Base-by-base conservation (phyloP, 305 asterid genomes). In the Striga hermonthica region DNA sequence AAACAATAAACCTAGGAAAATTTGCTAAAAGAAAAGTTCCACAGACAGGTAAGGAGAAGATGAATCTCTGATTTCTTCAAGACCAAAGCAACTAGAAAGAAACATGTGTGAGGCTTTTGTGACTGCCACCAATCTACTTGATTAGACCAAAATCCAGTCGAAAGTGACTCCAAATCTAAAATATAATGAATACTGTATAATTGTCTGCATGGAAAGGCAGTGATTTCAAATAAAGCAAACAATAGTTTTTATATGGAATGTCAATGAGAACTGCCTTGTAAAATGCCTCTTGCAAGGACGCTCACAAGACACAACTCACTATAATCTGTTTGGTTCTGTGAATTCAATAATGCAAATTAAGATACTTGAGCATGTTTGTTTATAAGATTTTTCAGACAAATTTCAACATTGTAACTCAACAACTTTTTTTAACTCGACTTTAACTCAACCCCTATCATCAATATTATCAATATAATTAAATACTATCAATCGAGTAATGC, bases 241-340 rank as follows among this genome's bases (percentile, higher is more conserved):
- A 49, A 12, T 64, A 8, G 64, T 47, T 1, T 44, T 59, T 16
- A 47, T 54, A 72, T 9, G 13, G 41, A 64, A 58, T 31, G 57
- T 6, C 31, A 71, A 16, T 55, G 40, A 61, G 66, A 38, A 14
- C 36, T 13, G 57, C 65, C 58, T 71, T 50, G 56, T 6, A 10
- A 5, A 52, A 15, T 22, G 31, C 31, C 31, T 22, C 31, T 22
- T 22, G 31, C 57, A 11, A 52, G 14, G 10, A 31, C 57, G 22
- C 22, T 52, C 35, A 9, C 31, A 52, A 52, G 22, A 0, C 57
- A 50, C 31, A 22, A 22, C 31, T 22, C 13, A 50, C 57, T 4
- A 6, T 4, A 15, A 0, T 6, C 31, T 50, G 28, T 14, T 13
- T 50, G 10, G 15, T 13, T 9, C 10, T 6, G 15, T 5, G 11